These are phyloP conservation scores for Asterophora lycoperdoides DNA, from an alignment of 768 basidiomycete genomes.

Conservation along the genomic window DNA sequence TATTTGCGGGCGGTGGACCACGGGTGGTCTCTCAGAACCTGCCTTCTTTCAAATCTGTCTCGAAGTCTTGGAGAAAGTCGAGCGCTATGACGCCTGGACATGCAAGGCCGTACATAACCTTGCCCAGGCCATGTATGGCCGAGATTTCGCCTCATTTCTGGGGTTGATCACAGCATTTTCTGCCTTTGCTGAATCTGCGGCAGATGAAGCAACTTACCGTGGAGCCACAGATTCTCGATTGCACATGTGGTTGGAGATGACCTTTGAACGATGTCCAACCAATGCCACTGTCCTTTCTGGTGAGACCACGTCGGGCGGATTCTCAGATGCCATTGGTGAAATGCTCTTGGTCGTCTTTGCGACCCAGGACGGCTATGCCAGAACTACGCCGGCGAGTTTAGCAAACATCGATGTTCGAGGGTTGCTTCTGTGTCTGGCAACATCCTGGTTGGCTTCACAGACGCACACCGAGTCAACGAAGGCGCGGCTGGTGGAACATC, in stretches of 20 bases:
- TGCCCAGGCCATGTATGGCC: slow-evolving; percentile 6
- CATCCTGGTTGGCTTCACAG: slow-evolving; percentile 9
- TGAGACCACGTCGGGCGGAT: not conserved
- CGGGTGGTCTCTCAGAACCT: slow-evolving; percentile 19
- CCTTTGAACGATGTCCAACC: slow-evolving; percentile 1
- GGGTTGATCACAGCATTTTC: slow-evolving; percentile 26
- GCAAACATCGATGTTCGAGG: slow-evolving; percentile 9
- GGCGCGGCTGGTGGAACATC: slow-evolving; percentile 15
- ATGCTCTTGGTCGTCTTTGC: slow-evolving; percentile 5
- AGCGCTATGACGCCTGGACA: slow-evolving; percentile 31
- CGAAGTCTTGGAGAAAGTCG: slow-evolving; percentile 21
- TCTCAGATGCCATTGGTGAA: slow-evolving; percentile 6
- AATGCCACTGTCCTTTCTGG: not conserved
- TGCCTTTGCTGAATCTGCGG: slow-evolving; percentile 4
- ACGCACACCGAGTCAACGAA: not conserved
- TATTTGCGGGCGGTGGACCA: slow-evolving; percentile 38
- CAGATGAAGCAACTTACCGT: not conserved
- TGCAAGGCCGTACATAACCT: slow-evolving; percentile 39
- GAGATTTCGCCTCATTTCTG: slow-evolving; percentile 24
- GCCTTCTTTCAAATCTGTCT: slow-evolving; percentile 31
- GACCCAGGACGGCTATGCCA: not conserved
- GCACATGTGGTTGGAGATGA: slow-evolving; percentile 2
- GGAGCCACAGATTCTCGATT: slow-evolving; percentile 1
- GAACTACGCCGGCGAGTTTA: not conserved
- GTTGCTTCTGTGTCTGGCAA: slow-evolving; percentile 12